phyloP scores from a whole-genome alignment of 1,139 yeast species.

The Pichia kudriavzevii region DNA sequence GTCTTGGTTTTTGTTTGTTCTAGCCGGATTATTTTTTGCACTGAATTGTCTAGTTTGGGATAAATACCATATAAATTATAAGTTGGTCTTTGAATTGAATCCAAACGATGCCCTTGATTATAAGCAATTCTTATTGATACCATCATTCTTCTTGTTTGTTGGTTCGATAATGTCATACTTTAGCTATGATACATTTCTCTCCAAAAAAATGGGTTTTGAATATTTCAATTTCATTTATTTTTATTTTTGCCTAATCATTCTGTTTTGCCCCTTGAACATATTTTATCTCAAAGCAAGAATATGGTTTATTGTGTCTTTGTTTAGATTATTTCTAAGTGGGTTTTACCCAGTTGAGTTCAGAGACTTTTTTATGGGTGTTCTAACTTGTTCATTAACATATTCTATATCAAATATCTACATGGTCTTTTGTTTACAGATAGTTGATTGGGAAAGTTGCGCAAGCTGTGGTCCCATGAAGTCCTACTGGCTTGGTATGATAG shows the following conservation, averaged over 20 bases:
- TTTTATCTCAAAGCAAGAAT: slow-evolving; percentile 49
- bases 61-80: slow-evolving; percentile 70
- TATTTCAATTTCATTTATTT: slow-evolving; percentile 80
- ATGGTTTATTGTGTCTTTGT: slow-evolving; percentile 68
- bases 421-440: slow-evolving; percentile 74
- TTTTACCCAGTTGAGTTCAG: slow-evolving; percentile 90
- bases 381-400: slow-evolving; percentile 80
- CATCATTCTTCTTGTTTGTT: slow-evolving; percentile 50
- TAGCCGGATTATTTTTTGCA: slow-evolving; percentile 58
- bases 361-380: slow-evolving; percentile 90
- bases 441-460: slow-evolving; percentile 55
- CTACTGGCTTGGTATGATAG: slow-evolving; percentile 70
- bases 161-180: slow-evolving; percentile 64
- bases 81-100: slow-evolving; percentile 85
- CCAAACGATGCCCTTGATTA: slow-evolving; percentile 61
- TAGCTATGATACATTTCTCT: slow-evolving; percentile 67
- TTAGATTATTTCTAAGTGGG: slow-evolving; percentile 75
- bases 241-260: slow-evolving; percentile 40
- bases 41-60: slow-evolving; percentile 70
- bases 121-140: slow-evolving; percentile 56
- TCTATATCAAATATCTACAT: slow-evolving; percentile 79
- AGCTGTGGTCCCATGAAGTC: slow-evolving; percentile 76
- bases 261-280: slow-evolving; percentile 63
- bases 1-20: slow-evolving; percentile 64
- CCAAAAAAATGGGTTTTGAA: slow-evolving; percentile 48